These are phyloP conservation scores for Arthrobotrys conoides DNA, from an alignment of 2,329 filamentous ascomycete species.

Conservation along the genomic window DNA sequence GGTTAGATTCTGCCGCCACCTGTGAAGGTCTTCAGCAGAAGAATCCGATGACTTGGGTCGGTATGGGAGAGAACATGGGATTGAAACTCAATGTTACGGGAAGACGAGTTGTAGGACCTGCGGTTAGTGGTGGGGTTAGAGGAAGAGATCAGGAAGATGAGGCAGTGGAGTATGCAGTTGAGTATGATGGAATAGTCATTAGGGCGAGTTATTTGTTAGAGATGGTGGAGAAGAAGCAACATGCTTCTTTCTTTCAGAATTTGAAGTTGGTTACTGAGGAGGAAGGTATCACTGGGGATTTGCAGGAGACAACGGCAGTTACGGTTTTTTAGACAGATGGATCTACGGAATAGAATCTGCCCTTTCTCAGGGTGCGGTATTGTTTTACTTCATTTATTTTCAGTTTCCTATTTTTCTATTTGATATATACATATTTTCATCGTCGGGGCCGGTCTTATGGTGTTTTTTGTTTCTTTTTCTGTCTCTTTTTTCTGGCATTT, in stretches of 20 bases:
- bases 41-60: constrained; percentile 38
- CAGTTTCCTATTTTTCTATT: no score
- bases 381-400: neutral
- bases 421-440: no score
- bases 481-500: no score
- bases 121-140: constrained; percentile 23
- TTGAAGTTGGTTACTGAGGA: constrained; percentile 22
- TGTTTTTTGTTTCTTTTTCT: no score
- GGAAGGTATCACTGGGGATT: neutral
- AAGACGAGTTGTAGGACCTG: constrained; percentile 26
- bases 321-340: constrained; percentile 1
- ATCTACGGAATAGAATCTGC: neutral
- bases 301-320: constrained; percentile 15
- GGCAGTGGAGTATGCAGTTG: constrained; percentile 41
- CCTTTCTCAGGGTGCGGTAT: neutral
- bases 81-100: constrained; percentile 39
- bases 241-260: constrained; percentile 44
- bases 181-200: constrained; percentile 49
- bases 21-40: constrained; percentile 1
- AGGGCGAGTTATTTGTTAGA: constrained; percentile 49
- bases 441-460: no score
- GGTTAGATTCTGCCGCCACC: constrained; percentile 30
- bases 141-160: constrained; percentile 37
- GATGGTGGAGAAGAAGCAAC: constrained; percentile 54
- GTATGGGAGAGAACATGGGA: constrained; percentile 53